phyloP scores from a whole-genome alignment of 2,329 filamentous ascomycete species.

The Akanthomyces lecanii region DNA sequence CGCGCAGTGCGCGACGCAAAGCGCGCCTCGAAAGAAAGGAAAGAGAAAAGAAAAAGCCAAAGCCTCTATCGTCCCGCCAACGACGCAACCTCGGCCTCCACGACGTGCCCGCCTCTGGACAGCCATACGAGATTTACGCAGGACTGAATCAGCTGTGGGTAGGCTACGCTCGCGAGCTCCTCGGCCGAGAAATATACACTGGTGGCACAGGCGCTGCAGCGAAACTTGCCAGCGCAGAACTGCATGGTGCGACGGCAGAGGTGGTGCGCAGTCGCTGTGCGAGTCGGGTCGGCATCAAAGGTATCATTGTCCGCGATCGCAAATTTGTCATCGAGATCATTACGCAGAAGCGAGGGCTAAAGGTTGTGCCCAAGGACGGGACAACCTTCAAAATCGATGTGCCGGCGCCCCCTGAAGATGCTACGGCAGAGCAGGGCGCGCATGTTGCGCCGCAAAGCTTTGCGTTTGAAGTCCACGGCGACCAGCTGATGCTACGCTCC shows the following conservation, averaged over 20 bases:
- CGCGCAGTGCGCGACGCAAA: conserved; percentile 53
- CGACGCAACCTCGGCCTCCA: conserved; percentile 71
- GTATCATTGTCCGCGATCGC: conserved; percentile 85
- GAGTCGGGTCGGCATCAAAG: conserved; percentile 74
- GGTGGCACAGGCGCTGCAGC: conserved; percentile 60
- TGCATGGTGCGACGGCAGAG: conserved; percentile 79
- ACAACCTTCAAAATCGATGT: conserved; percentile 78
- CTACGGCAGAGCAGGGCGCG: conserved; percentile 21
- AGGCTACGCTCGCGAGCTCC: conserved; percentile 76
- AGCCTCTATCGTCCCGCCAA: conserved; percentile 73
- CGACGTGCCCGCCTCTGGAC: conserved; percentile 63
- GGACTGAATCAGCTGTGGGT: conserved; percentile 77
- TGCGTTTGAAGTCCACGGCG: conserved; percentile 80
- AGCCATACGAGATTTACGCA: conserved; percentile 66
- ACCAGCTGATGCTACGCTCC: conserved; percentile 78
- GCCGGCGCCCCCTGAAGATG: conserved; percentile 36
- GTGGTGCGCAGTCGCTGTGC: conserved; percentile 79
- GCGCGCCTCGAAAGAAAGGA: conserved; percentile 43
- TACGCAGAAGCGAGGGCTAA: conserved; percentile 65
- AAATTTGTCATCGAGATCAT: conserved; percentile 84
- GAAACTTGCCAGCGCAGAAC: conserved; percentile 80
- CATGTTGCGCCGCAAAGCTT: conserved; percentile 37
- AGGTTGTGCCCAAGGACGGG: conserved; percentile 83
- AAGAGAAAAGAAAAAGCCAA: conserved; percentile 49
- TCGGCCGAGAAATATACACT: conserved; percentile 57